Conservation (phyloP, 2,329 filamentous ascomycete species). For the Pestalotiopsis fici region DNA sequence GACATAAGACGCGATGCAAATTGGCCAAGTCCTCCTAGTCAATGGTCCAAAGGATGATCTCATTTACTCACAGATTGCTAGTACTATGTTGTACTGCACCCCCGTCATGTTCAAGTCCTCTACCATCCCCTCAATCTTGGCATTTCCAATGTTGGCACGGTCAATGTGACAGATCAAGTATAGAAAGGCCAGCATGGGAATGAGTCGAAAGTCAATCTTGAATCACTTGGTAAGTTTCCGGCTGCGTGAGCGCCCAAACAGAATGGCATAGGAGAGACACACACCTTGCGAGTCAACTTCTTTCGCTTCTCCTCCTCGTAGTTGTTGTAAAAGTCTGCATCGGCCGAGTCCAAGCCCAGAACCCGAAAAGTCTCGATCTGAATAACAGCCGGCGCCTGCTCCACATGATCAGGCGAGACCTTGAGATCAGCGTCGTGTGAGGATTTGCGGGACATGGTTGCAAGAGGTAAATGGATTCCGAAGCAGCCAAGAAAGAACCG, state of each 20-base stretch:
- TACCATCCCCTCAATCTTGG: slow-evolving; percentile 40
- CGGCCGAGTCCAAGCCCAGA: slow-evolving; percentile 26
- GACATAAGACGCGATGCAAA: neutral
- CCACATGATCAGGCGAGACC: slow-evolving; percentile 11
- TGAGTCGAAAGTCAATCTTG: slow-evolving; percentile 28
- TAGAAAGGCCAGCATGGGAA: slow-evolving; percentile 53
- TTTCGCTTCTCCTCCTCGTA: slow-evolving; percentile 22
- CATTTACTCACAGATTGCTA: slow-evolving; percentile 63
- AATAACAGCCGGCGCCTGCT: slow-evolving; percentile 20
- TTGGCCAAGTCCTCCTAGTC: neutral
- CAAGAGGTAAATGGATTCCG: neutral
- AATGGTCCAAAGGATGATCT: slow-evolving; percentile 2
- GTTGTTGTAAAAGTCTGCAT: slow-evolving; percentile 28
- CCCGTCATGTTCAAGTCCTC: slow-evolving; percentile 48
- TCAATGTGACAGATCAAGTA: slow-evolving; percentile 58
- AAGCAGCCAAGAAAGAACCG: neutral
- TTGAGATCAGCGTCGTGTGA: slow-evolving; percentile 17
- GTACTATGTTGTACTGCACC: slow-evolving; percentile 46
- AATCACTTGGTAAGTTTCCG: neutral
- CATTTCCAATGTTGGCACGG: slow-evolving; percentile 48
- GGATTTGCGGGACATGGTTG: slow-evolving; percentile 3
- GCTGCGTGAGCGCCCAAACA: neutral
- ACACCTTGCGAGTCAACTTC: slow-evolving; percentile 25
- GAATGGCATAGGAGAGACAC: neutral
- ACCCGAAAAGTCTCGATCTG: slow-evolving; percentile 29